A percentile compares a stretch with the other conserved stretches of the same genome.
phyloP scores from a whole-genome alignment of 2,329 filamentous ascomycete species.

The Fusarium palustre region DNA sequence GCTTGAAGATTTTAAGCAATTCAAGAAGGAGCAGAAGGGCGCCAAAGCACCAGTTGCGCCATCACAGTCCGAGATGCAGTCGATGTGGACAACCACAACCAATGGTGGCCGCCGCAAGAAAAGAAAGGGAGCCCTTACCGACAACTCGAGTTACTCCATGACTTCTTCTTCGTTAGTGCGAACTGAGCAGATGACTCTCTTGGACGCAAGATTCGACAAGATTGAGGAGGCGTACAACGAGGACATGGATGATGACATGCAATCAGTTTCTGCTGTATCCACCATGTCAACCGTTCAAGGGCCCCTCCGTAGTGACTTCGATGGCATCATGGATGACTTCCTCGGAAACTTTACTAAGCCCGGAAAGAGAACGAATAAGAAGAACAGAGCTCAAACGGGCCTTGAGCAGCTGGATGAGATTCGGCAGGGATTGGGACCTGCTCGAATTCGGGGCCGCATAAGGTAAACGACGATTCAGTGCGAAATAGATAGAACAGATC shows the following conservation, averaged over 20 bases:
- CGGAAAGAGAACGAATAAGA: constrained; percentile 81
- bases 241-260: constrained; percentile 62
- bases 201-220: constrained; percentile 92
- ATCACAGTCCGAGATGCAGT: constrained; percentile 73
- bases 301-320: constrained; percentile 81
- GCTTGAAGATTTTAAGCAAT: constrained; percentile 93
- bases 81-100: constrained; percentile 79
- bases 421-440: constrained; percentile 80
- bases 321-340: constrained; percentile 93
- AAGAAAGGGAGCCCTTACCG: constrained; percentile 92
- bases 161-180: constrained; percentile 87
- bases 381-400: constrained; percentile 82
- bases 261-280: constrained; percentile 70
- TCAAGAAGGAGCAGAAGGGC: constrained; percentile 82
- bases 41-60: constrained; percentile 56
- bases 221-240: constrained; percentile 81
- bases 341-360: constrained; percentile 77
- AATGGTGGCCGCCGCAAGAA: constrained; percentile 89
- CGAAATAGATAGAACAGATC: not conserved
- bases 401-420: constrained; percentile 93
- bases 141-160: constrained; percentile 90
- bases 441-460: constrained; percentile 63
- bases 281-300: constrained; percentile 75
- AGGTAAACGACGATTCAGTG: constrained; percentile 23
- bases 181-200: constrained; percentile 84